Evolutionary conservation across 805 yeast species (phyloP), one percentile per base, ranked within the genome.

Genomic region (Hanseniaspora osmophila): DNA sequence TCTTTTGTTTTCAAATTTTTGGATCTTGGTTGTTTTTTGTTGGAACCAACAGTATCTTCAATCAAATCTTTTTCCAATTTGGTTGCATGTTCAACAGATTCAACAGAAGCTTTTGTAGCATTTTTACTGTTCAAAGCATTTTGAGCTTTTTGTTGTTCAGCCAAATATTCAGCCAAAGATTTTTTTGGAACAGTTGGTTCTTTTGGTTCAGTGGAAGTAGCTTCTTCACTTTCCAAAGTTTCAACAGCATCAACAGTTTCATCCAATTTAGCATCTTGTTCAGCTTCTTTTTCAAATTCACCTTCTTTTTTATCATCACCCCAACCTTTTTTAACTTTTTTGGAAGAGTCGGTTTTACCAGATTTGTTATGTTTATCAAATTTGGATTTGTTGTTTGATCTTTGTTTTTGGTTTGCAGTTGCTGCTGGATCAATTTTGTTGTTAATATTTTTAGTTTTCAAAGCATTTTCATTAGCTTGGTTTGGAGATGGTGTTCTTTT

Each of bases 81-180:
- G 66, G 78, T 81, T 48, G 74, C 77, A 56, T 68, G 70, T 48
- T 59, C 60, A 42, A 58, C 50, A 30, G 52, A 43, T 44, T 66
- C 52, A 15, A n/a, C 38, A 42, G 60, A 54, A 41, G 56, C 63
- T 51, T 60, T 63, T 52, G 56, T 59, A 53, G 64, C 59, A 55
- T 69, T 60, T 53, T 63, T 61, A 54, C 68, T 61, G 49, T 59
- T 56, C 41, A 53, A 50, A 37, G 68, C 49, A 58, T 65, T 71
- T 60, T 72, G 77, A 47, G 71, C 66, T 55, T 78, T 80, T 60
- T 74, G 75, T 69, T 77, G 77, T 68, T 81, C 86, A 58, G 78
- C 78, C 65, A 86, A 77, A 81, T 84, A 90, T 60, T 87, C 94
- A 59, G 80, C 86, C 60, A 84, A 78, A 49, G 96, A 81, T 71